Evolutionary conservation across 2,329 filamentous ascomycete genomes (phyloP).

Genomic region (Ploettnerulaceae sp.): DNA sequence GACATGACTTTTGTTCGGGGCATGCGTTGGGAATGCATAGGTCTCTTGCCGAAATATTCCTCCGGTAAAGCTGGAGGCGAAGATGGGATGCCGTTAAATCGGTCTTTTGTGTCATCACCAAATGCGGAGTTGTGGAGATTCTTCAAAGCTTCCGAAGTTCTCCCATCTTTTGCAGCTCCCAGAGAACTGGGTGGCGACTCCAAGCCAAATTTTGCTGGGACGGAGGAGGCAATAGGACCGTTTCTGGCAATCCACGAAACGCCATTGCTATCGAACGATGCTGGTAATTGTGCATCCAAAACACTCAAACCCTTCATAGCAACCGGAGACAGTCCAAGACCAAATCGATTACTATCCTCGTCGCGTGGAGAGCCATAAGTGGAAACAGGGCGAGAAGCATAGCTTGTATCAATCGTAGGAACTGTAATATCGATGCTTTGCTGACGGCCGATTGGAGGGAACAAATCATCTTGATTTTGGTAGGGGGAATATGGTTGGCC

Average conservation of each 20-base stretch:
- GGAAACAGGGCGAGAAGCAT: constrained; percentile 47
- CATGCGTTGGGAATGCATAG: constrained; percentile 65
- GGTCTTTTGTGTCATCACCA: constrained; percentile 54
- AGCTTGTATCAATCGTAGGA: constrained; percentile 51
- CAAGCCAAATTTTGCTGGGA: constrained; percentile 85
- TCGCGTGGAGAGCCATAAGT: constrained; percentile 81
- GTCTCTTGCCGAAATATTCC: constrained; percentile 65
- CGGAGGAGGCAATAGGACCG: constrained; percentile 85
- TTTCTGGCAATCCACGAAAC: constrained; percentile 88
- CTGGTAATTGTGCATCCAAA: constrained; percentile 84
- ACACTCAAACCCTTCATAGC: constrained; percentile 74
- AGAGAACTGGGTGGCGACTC: constrained; percentile 79
- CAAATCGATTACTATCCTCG: constrained; percentile 52
- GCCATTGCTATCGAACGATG: constrained; percentile 94
- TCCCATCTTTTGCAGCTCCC: constrained; percentile 53
- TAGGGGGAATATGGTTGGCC: constrained; percentile 39
- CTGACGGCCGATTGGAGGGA: constrained; percentile 40
- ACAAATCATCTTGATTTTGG: constrained; percentile 50
- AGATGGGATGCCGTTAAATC: constrained; percentile 49
- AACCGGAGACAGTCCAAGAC: constrained; percentile 74
- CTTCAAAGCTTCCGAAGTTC: constrained; percentile 60
- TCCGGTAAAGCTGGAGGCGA: constrained; percentile 39
- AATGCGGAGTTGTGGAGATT: constrained; percentile 63
- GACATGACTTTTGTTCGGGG: constrained; percentile 63
- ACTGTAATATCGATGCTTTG: constrained; percentile 46